Evolutionary conservation across 805 yeast species (phyloP).

Genomic region (Kockiozyma suomiensis): DNA sequence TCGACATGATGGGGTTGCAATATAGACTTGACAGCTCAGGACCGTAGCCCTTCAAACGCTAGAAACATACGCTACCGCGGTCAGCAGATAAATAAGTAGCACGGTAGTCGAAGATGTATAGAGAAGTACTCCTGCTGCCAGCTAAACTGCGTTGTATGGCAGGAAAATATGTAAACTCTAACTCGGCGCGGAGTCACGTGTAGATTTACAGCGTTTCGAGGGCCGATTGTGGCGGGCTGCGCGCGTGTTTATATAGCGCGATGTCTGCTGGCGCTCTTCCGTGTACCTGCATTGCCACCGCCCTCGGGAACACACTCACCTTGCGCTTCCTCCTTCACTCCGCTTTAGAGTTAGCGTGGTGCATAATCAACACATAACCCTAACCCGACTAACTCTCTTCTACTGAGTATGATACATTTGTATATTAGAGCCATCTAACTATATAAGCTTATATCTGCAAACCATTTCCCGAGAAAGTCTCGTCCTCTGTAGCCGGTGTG

Average conservation of each 20-base stretch:
- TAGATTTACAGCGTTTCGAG: background rate
- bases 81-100: background rate
- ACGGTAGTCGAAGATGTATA: too few relatives aligned
- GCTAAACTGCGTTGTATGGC: background rate
- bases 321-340: too few relatives aligned
- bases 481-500: too few relatives aligned
- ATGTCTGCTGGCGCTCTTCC: background rate
- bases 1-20: conserved; percentile 20
- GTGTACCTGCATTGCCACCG: conserved; percentile 1
- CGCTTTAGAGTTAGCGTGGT: background rate
- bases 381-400: background rate
- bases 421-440: too few relatives aligned
- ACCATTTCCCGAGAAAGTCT: too few relatives aligned
- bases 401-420: too few relatives aligned
- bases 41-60: conserved; percentile 7
- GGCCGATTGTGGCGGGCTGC: conserved; percentile 19
- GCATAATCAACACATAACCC: background rate
- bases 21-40: background rate
- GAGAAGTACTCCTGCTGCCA: too few relatives aligned
- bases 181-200: conserved; percentile 18
- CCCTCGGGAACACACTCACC: background rate
- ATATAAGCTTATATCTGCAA: background rate
- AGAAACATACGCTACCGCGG: background rate
- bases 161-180: conserved; percentile 8
- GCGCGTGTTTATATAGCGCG: conserved; percentile 25